These are phyloP conservation scores for Trapa bicornis DNA, from an alignment of 345 rosid species.

Conservation along the genomic window DNA sequence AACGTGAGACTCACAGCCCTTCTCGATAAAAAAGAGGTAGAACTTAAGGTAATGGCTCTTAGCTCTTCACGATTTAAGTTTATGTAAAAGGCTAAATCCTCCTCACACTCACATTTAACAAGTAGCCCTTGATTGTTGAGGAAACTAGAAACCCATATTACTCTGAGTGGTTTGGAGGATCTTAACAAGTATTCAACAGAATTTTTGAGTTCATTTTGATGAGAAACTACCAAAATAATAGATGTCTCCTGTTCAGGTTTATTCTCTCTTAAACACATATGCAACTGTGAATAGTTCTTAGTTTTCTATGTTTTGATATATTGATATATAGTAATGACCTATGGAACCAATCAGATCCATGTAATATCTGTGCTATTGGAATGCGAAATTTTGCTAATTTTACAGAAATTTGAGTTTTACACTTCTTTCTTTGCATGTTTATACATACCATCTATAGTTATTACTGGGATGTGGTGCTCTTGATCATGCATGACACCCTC, in stretches of 20 bases:
- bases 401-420: neutral
- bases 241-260: neutral
- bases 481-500: neutral
- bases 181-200: neutral
- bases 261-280: neutral
- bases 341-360: neutral
- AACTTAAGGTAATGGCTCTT: conserved; percentile 94
- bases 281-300: neutral
- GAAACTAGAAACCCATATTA: neutral
- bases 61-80: conserved; percentile 17
- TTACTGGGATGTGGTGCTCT: neutral
- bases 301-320: neutral
- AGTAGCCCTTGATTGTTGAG: neutral
- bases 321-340: neutral
- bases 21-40: conserved; percentile 95
- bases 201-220: neutral
- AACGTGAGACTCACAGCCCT: no score
- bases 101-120: neutral
- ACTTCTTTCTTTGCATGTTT: neutral
- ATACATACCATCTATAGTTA: neutral
- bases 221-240: no score
- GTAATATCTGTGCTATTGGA: neutral
- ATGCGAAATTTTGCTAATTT: neutral
- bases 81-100: neutral
- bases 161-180: neutral